Conservation (phyloP, 2,329 filamentous ascomycete species). For the Monosporascus sp. region DNA sequence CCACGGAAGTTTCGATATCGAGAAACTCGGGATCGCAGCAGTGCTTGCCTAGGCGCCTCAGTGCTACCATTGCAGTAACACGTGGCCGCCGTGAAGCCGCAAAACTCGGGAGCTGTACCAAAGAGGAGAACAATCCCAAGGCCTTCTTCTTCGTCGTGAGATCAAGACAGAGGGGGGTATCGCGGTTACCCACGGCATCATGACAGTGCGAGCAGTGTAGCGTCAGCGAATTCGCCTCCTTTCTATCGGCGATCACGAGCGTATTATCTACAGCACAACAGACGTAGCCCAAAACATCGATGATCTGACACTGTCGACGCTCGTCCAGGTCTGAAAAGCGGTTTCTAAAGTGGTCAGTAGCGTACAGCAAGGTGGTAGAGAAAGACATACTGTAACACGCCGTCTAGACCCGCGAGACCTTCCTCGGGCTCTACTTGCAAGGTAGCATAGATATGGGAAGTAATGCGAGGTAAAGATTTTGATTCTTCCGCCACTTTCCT, state of each 20-base stretch:
- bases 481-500: conserved; percentile 22
- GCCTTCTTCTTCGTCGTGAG: conserved; percentile 29
- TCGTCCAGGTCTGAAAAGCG: conserved; percentile 43
- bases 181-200: neutral
- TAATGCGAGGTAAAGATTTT: conserved; percentile 16
- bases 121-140: conserved; percentile 38
- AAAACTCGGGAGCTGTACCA: conserved; percentile 42
- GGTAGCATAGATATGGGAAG: conserved; percentile 19
- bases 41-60: conserved; percentile 67
- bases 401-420: conserved; percentile 24
- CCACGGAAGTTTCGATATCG: conserved; percentile 59
- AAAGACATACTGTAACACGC: conserved; percentile 41
- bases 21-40: conserved; percentile 53
- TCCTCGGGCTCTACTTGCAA: conserved; percentile 21
- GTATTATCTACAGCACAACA: conserved; percentile 50
- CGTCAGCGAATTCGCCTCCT: conserved; percentile 1
- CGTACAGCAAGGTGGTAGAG: conserved; percentile 1
- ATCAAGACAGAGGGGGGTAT: conserved; percentile 14
- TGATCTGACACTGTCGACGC: conserved; percentile 42
- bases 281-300: conserved; percentile 51
- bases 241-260: conserved; percentile 23
- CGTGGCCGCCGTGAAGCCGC: conserved; percentile 53
- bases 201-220: conserved; percentile 21
- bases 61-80: conserved; percentile 64
- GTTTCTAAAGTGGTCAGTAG: conserved; percentile 28